These are phyloP conservation scores for Salix purpurea DNA, from an alignment of 345 rosid genomes.

Conservation along the genomic window DNA sequence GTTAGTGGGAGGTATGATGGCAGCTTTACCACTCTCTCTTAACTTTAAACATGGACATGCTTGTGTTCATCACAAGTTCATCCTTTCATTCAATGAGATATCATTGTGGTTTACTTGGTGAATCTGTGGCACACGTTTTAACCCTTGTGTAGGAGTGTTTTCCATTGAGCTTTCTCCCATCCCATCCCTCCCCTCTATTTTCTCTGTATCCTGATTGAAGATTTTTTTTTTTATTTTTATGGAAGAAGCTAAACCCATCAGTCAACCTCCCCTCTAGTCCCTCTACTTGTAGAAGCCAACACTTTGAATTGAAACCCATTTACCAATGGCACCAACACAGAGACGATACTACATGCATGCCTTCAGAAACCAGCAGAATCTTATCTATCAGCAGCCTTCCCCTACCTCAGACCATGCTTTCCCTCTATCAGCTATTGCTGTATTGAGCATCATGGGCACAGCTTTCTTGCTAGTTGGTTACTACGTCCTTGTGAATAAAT, in stretches of 20 bases:
- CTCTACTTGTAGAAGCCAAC: background rate
- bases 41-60: no score
- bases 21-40: no score
- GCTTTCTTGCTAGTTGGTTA: slow-evolving; percentile 43
- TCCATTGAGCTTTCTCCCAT: background rate
- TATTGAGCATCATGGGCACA: slow-evolving; percentile 33
- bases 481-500: slow-evolving; percentile 40
- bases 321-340: slow-evolving; percentile 25
- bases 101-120: no score
- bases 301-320: slow-evolving; percentile 3
- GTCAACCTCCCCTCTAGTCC: slow-evolving; percentile 8
- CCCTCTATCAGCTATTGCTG: slow-evolving; percentile 40
- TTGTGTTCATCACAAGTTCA: no score
- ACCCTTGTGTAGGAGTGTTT: no score
- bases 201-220: background rate
- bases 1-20: no score
- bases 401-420: slow-evolving; percentile 35
- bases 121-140: no score
- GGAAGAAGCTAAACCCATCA: background rate
- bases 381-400: background rate
- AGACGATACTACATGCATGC: background rate
- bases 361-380: background rate
- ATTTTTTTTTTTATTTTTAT: background rate
- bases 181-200: background rate
- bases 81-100: no score